Base-by-base conservation (phyloP, 1,284 basidiomycete species). In the Trametes hirsuta region DNA sequence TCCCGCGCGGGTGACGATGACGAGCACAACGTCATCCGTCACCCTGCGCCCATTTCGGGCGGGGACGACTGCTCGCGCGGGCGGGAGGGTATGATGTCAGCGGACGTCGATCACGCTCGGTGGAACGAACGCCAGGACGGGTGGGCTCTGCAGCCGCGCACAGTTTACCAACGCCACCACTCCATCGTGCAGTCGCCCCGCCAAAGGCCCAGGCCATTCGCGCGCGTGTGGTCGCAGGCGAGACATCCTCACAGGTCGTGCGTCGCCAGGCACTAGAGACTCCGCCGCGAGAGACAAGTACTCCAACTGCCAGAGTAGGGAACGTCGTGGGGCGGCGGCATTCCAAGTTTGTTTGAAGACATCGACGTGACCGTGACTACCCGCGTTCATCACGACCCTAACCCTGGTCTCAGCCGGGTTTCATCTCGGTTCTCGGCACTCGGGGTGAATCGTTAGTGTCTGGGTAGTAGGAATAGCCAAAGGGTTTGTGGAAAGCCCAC, bases 71-170 rank as follows among this genome's bases (percentile, higher is more conserved):
- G n/a, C n/a, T 21, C 14, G 37, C 25, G 55, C 11, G 30, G 11
- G 34, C 36, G 30, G 52, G 50, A 55, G 41, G 35, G 49, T 47
- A 63, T 63, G 62, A 63, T 63, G 62, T 63, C 62, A 63, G 54
- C 52, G 62, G 42, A 37, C 47, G 36, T 42, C 44, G 55, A 54
- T 59, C 54, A 51, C 21, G 45, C 30, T 30, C 30, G 30, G 30
- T 30, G 30, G 30, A 30, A 30, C 30, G 30, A 8, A 30, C 30
- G 8, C 30, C 30, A 30, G 30, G 30, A 30, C 30, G 8, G 30
- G 30, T 30, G 30, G 30, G 30, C 30, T 53, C 37, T 39, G 30
- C 34, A 40, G 47, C 37, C 11, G 45, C n/a, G 39, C 48, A 36
- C 25, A 18, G 36, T 55, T 47, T 54, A 52, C 39, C 53, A 51